Conservation (phyloP, 371 early-diverging fungal species). For the Basidiobolus meristosporus region DNA sequence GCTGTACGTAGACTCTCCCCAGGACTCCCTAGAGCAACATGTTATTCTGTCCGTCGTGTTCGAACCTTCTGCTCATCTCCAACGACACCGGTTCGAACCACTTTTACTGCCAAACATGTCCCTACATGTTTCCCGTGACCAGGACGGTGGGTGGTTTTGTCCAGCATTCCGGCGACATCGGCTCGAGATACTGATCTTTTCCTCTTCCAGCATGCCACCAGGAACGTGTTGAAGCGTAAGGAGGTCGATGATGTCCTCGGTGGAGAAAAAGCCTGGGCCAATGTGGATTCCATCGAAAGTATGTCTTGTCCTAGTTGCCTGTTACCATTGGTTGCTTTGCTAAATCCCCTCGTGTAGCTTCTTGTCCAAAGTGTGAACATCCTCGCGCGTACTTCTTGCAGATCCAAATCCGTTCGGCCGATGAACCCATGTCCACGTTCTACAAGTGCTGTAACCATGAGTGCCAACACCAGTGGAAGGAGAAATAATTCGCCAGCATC, state of each 20-base stretch:
- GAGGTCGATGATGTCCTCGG: conserved; percentile 89
- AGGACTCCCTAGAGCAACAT: too few relatives aligned
- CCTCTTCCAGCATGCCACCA: not conserved
- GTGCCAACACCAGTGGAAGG: conserved; percentile 64
- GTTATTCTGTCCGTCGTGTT: not conserved
- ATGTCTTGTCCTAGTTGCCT: not conserved
- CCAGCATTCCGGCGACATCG: not conserved
- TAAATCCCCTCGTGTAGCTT: conserved; percentile 12
- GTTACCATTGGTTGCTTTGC: not conserved
- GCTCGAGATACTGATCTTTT: not conserved
- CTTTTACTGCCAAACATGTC: conserved; percentile 78
- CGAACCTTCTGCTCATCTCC: not conserved
- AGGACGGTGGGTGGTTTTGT: conserved; percentile 13
- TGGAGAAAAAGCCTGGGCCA: conserved; percentile 79
- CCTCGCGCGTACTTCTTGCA: conserved; percentile 78
- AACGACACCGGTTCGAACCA: not conserved
- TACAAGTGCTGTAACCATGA: conserved; percentile 55
- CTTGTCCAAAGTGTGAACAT: conserved; percentile 82
- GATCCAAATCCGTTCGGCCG: conserved; percentile 88
- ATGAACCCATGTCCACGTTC: conserved; percentile 87
- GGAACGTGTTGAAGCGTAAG: conserved; percentile 41
- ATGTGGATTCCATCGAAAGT: conserved; percentile 80
- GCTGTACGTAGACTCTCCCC: too few relatives aligned
- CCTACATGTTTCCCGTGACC: conserved; percentile 55
- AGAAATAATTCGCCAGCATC: conserved; percentile 10